Evolutionary conservation across 306 rosid genomes (phyloP).

Genomic region (Dryas drummondii): DNA sequence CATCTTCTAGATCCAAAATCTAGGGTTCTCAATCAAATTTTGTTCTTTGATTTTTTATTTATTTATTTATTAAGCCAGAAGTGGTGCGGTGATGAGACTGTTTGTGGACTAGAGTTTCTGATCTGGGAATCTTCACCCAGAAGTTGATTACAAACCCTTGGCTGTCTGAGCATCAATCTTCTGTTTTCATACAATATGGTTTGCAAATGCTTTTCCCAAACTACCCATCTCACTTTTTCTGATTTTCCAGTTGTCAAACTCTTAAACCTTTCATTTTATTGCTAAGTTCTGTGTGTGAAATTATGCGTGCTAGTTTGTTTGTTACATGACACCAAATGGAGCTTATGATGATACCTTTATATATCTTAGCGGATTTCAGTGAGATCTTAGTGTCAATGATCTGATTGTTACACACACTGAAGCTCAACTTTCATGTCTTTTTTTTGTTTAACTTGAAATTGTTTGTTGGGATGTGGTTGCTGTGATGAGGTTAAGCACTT

Average conservation of each 20-base stretch:
- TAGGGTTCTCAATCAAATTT: background rate
- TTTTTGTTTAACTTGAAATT: background rate
- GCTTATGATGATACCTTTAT: constrained; percentile 66
- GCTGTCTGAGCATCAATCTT: constrained; percentile 85
- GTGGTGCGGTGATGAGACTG: constrained; percentile 71
- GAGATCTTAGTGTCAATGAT: constrained; percentile 70
- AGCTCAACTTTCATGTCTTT: constrained; percentile 21
- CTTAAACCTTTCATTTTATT: background rate
- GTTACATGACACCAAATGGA: background rate
- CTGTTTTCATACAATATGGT: background rate
- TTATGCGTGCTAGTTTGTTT: no score
- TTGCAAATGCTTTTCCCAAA: background rate
- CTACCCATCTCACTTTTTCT: background rate
- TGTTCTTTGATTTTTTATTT: no score
- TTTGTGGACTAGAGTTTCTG: constrained; percentile 94
- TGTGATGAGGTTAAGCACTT: constrained; percentile 74
- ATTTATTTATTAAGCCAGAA: background rate
- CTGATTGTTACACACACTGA: constrained; percentile 98
- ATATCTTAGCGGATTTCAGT: constrained; percentile 99
- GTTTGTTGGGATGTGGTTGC: constrained; percentile 30
- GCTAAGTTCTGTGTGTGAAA: background rate
- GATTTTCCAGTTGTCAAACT: background rate
- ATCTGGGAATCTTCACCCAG: constrained; percentile 57
- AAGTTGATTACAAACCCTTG: constrained; percentile 84
- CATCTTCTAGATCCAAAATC: background rate